A percentile compares a stretch with the other conserved stretches of the same genome.
Conservation (phyloP, 805 yeast species). For the Blastobotrys attinorum region DNA sequence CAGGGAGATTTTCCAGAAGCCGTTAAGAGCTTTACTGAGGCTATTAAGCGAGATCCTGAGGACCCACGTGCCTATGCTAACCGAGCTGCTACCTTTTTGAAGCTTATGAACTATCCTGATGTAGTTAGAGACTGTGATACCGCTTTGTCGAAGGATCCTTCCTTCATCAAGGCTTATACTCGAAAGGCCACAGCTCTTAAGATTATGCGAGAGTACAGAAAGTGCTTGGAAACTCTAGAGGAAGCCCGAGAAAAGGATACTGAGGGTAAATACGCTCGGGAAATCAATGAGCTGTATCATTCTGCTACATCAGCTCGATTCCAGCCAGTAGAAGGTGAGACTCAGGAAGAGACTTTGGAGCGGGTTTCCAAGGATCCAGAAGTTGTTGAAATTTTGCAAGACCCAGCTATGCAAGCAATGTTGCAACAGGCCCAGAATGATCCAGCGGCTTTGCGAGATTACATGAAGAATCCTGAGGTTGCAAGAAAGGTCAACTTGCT, state of each 20-base stretch:
- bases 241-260: conserved; percentile 70
- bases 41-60: conserved; percentile 93
- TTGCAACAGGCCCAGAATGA: conserved; percentile 88
- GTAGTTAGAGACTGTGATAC: conserved; percentile 86
- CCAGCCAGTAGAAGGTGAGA: conserved; percentile 76
- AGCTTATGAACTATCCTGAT: conserved; percentile 94
- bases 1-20: conserved; percentile 96
- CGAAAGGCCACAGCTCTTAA: conserved; percentile 94
- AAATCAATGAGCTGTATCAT: conserved; percentile 73
- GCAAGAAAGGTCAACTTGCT: conserved; percentile 78
- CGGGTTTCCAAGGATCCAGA: conserved; percentile 93
- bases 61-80: conserved; percentile 96
- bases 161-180: conserved; percentile 87
- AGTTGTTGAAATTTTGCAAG: conserved; percentile 78
- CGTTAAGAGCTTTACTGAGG: conserved; percentile 88
- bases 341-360: conserved; percentile 89
- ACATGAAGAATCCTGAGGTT: conserved; percentile 94
- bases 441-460: conserved; percentile 96
- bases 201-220: conserved; percentile 79
- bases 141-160: conserved; percentile 84
- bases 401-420: conserved; percentile 94
- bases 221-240: conserved; percentile 73
- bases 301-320: conserved; percentile 74
- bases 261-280: conserved; percentile 51
- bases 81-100: conserved; percentile 95